Conservation (phyloP, 805 yeast genomes). For the Saccharomycopsis fodiens region DNA sequence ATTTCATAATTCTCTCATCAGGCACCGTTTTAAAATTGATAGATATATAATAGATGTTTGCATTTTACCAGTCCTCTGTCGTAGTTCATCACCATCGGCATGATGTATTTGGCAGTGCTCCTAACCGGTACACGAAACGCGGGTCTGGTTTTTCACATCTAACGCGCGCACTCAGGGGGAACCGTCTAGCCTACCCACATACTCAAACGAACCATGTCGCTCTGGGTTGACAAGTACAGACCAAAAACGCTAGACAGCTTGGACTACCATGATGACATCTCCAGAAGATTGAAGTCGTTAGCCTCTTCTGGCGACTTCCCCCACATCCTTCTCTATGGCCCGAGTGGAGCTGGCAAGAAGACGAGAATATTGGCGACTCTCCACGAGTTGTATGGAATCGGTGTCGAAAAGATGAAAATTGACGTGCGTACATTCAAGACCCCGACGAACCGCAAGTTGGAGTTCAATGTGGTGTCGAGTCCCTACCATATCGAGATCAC, state of each 20-base stretch:
- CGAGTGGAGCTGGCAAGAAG: conserved; percentile 95
- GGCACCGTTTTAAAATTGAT: not conserved
- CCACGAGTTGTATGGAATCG: conserved; percentile 73
- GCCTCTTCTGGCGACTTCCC: conserved; percentile 82
- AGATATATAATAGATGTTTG: no score
- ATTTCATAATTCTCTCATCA: not conserved
- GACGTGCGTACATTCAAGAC: conserved; percentile 83
- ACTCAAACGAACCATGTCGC: conserved; percentile 47
- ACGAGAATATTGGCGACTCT: conserved; percentile 81
- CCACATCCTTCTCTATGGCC: conserved; percentile 87
- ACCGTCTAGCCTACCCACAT: not conserved
- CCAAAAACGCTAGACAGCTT: conserved; percentile 61
- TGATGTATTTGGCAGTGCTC: no score
- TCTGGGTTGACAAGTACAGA: conserved; percentile 95
- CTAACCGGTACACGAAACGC: no score
- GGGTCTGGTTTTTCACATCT: no score
- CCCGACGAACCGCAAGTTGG: conserved; percentile 64
- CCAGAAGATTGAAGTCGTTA: conserved; percentile 55
- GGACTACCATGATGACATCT: conserved; percentile 59
- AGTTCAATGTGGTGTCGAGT: conserved; percentile 87
- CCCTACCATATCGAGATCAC: conserved; percentile 90
- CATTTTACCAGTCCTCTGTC: no score
- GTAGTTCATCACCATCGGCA: no score
- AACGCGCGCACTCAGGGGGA: no score
- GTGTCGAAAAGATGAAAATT: conserved; percentile 77